Conservation (phyloP, 768 basidiomycete species). For the Pisolithus microcarpus region DNA sequence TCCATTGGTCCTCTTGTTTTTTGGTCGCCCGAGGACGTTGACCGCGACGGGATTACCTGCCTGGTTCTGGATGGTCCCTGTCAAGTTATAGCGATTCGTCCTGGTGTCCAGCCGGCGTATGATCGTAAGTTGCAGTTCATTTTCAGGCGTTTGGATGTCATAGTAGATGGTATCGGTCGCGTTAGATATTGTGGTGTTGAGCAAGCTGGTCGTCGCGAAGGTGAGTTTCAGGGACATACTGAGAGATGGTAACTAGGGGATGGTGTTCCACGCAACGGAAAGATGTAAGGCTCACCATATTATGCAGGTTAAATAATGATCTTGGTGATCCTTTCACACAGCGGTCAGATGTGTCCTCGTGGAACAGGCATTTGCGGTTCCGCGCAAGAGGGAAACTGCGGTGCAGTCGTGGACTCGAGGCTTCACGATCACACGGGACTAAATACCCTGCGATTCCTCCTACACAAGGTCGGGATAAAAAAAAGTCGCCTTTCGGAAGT, state of each 20-base stretch:
- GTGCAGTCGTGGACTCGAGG: too few species aligned
- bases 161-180: slow-evolving; percentile 33
- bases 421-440: too few species aligned
- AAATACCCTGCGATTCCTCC: too few species aligned
- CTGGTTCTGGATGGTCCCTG: slow-evolving; percentile 28
- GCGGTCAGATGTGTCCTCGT: too few species aligned
- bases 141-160: slow-evolving; percentile 33
- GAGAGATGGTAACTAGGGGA: neutral
- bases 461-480: too few species aligned
- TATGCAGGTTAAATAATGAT: too few species aligned
- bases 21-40: slow-evolving; percentile 21
- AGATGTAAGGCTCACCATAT: neutral
- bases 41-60: slow-evolving; percentile 24
- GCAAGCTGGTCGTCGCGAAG: slow-evolving; percentile 32
- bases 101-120: slow-evolving; percentile 27
- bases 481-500: too few species aligned
- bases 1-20: slow-evolving; percentile 23
- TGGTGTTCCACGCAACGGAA: neutral
- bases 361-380: too few species aligned
- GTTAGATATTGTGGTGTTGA: slow-evolving; percentile 33
- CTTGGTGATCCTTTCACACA: too few species aligned
- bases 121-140: slow-evolving; percentile 30
- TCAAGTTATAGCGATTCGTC: slow-evolving; percentile 23
- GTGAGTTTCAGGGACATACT: slow-evolving; percentile 25
- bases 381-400: too few species aligned